A percentile compares a stretch with the other conserved stretches of the same genome.
Evolutionary conservation across 805 yeast genomes (phyloP).

Genomic region (Candida glaebosa): DNA sequence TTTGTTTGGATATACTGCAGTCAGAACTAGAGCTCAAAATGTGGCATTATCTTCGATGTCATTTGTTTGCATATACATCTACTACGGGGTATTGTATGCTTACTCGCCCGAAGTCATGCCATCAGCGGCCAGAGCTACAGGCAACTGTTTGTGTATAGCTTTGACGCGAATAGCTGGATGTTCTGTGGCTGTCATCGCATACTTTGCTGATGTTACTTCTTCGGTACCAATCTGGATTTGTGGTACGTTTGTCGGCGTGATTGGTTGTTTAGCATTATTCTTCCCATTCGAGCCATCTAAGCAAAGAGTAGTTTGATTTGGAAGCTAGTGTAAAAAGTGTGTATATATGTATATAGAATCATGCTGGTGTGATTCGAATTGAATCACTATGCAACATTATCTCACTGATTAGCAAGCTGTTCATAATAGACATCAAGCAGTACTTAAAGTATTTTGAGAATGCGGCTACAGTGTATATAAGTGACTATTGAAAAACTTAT

Average conservation of each 20-base stretch:
- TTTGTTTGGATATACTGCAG: constrained; percentile 60
- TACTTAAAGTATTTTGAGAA: too few relatives aligned
- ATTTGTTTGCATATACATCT: constrained; percentile 37
- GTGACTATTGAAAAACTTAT: too few relatives aligned
- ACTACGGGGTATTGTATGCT: constrained; percentile 33
- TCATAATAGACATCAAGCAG: too few relatives aligned
- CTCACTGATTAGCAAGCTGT: too few relatives aligned
- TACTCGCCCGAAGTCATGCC: constrained; percentile 37
- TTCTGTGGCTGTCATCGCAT: constrained; percentile 33
- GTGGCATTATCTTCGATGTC: constrained; percentile 42
- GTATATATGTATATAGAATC: too few relatives aligned
- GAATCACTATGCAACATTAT: too few relatives aligned
- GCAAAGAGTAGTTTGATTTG: constrained; percentile 21
- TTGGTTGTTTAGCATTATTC: constrained; percentile 26
- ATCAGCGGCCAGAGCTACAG: constrained; percentile 32
- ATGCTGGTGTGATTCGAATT: too few relatives aligned
- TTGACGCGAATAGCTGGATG: constrained; percentile 28
- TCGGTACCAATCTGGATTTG: constrained; percentile 33
- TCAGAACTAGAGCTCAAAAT: constrained; percentile 47
- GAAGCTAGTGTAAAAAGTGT: neutral
- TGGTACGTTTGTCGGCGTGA: constrained; percentile 30
- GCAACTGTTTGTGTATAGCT: constrained; percentile 29
- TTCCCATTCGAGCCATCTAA: constrained; percentile 35
- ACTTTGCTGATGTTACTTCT: constrained; percentile 23
- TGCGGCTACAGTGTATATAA: too few relatives aligned